Evolutionary conservation across 1,139 yeast species (phyloP).

Genomic region (Sugiyamaella neomexicana): DNA sequence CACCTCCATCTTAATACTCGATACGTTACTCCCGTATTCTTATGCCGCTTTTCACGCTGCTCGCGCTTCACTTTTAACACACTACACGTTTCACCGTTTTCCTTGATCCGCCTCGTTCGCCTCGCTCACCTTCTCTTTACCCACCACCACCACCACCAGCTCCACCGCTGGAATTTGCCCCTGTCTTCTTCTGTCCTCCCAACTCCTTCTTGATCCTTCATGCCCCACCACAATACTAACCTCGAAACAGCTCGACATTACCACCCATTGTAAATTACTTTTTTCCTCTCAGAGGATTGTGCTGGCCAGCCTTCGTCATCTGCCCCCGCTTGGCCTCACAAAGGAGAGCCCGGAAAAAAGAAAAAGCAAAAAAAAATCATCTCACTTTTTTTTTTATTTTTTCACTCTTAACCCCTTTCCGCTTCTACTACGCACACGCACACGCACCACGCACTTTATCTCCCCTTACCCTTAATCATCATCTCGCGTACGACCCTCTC

Average conservation of each 20-base stretch:
- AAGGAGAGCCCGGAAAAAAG: neutral
- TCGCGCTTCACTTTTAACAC: too few species aligned
- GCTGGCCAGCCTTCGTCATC: too few species aligned
- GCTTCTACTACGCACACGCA: too few species aligned
- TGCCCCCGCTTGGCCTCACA: neutral
- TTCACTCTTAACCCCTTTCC: neutral
- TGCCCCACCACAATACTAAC: neutral
- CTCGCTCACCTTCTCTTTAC: neutral
- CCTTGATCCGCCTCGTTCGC: too few species aligned
- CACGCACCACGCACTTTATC: neutral
- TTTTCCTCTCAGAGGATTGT: neutral
- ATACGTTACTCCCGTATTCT: too few species aligned
- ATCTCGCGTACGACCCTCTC: neutral
- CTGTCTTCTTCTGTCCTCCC: neutral
- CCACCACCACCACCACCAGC: neutral
- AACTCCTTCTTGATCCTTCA: neutral
- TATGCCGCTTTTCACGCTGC: too few species aligned
- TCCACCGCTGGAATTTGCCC: neutral
- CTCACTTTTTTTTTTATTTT: constrained; percentile 1
- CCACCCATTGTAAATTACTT: neutral
- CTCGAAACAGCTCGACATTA: neutral
- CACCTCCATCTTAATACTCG: too few species aligned
- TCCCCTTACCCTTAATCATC: neutral
- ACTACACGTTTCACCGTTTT: neutral
- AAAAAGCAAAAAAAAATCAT: neutral